phyloP scores from a whole-genome alignment of 2,329 filamentous ascomycete species.

The Fusarium sp. region DNA sequence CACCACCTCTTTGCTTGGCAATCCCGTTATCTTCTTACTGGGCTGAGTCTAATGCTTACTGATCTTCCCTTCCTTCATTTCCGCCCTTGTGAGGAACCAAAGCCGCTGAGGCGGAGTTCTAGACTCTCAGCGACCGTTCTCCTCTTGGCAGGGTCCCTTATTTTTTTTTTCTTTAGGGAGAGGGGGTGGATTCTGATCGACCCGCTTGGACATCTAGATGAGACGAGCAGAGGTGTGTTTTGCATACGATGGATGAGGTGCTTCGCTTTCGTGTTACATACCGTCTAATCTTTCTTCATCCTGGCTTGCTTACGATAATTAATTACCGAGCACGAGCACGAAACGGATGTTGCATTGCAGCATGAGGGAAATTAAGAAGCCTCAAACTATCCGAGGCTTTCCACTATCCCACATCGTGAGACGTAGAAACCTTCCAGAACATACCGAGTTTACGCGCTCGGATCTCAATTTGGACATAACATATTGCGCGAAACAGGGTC shows the following conservation, averaged over 20 bases:
- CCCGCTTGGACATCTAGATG: slow-evolving; percentile 20
- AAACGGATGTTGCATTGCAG: slow-evolving; percentile 18
- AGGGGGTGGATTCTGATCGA: slow-evolving; percentile 21
- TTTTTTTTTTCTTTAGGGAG: slow-evolving; percentile 18
- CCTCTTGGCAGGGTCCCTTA: slow-evolving; percentile 31
- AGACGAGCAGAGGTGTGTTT: slow-evolving; percentile 10
- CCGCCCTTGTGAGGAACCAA: slow-evolving; percentile 14
- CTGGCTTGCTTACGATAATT: not conserved
- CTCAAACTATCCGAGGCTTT: not conserved
- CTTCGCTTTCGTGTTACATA: not conserved
- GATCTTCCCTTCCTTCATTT: slow-evolving; percentile 9
- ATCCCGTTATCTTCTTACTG: not conserved
- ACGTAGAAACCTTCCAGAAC: slow-evolving; percentile 33
- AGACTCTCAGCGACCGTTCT: slow-evolving; percentile 25
- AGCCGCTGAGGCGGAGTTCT: slow-evolving; percentile 17
- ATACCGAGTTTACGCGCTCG: slow-evolving; percentile 16
- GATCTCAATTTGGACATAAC: slow-evolving; percentile 14
- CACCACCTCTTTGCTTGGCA: slow-evolving; percentile 19
- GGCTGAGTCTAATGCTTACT: slow-evolving; percentile 21
- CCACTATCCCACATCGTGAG: slow-evolving; percentile 7
- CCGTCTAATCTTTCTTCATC: not conserved
- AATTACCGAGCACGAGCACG: not conserved
- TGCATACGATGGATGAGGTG: slow-evolving; percentile 14
- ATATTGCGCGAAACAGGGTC: not conserved
- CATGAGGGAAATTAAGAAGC: slow-evolving; percentile 21